These are phyloP conservation scores for Datisca glomerata DNA, from an alignment of 306 rosid genomes.

Conservation along the genomic window DNA sequence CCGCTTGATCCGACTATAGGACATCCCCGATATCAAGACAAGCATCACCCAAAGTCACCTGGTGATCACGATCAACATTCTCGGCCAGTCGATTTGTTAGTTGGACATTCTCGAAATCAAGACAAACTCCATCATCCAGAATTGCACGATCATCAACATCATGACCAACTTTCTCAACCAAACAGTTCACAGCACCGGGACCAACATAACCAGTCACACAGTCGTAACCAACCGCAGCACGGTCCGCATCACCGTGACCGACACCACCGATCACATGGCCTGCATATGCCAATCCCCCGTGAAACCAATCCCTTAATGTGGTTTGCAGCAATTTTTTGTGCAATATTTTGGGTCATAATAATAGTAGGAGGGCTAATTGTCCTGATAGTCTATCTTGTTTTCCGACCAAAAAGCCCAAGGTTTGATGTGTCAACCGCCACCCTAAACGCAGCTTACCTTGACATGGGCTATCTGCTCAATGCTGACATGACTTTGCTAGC, in stretches of 20 bases:
- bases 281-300: constrained; percentile 7
- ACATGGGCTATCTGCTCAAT: constrained; percentile 75
- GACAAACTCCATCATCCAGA: no score
- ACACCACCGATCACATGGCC: neutral
- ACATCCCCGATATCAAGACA: no score
- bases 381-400: constrained; percentile 67
- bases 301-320: constrained; percentile 32
- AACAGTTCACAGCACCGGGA: no score
- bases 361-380: constrained; percentile 67
- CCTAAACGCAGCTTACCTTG: constrained; percentile 82
- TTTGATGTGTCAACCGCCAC: constrained; percentile 53
- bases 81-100: no score
- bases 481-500: constrained; percentile 72
- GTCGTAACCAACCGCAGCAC: constrained; percentile 3
- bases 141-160: no score
- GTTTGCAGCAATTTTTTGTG: constrained; percentile 49
- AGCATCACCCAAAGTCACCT: no score
- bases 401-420: constrained; percentile 66
- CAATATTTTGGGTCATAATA: constrained; percentile 63
- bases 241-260: neutral
- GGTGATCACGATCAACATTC: no score
- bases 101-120: no score
- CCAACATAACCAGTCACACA: no score
- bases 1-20: no score
- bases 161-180: no score